These are phyloP conservation scores for Phellopilus nigrolimitatus DNA, from an alignment of 1,284 basidiomycete species.

Conservation along the genomic window DNA sequence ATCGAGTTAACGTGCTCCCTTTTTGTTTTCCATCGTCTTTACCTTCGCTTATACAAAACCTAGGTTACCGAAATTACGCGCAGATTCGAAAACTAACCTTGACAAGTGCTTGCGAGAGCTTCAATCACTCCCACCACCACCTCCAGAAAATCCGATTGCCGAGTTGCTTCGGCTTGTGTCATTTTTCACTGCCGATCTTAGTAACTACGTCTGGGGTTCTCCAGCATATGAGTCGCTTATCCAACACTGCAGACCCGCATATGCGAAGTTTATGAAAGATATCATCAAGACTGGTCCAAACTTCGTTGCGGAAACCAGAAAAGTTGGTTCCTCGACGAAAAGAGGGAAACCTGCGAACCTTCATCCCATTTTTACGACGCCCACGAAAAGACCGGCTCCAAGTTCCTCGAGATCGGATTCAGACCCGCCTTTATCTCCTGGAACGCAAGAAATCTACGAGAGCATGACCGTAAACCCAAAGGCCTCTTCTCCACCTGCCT, in stretches of 20 bases:
- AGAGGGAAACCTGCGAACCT: neutral
- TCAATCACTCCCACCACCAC: conserved; percentile 25
- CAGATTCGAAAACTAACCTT: conserved; percentile 24
- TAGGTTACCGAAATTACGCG: conserved; percentile 29
- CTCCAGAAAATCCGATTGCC: conserved; percentile 20
- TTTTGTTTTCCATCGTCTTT: neutral
- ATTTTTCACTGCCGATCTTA: neutral
- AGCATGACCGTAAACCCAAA: no score
- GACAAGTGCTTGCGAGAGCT: conserved; percentile 19
- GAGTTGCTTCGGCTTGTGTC: conserved; percentile 1
- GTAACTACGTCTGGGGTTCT: neutral
- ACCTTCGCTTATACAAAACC: neutral
- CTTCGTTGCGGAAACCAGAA: conserved; percentile 1
- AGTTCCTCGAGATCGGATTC: no score
- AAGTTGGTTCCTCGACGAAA: conserved; percentile 7
- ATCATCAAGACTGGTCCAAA: neutral
- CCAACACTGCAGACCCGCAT: neutral
- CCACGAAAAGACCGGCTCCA: no score
- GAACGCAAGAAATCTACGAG: no score
- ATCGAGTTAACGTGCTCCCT: conserved; percentile 29
- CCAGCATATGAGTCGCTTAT: neutral
- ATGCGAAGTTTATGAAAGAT: neutral
- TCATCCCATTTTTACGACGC: no score
- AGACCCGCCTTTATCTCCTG: no score
- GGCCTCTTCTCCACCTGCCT: no score